Percentiles rank a stretch among this genome's conserved stretches.
phyloP scores from a whole-genome alignment of 176 grass and related monocot genomes.

The Elaeis guineensis region DNA sequence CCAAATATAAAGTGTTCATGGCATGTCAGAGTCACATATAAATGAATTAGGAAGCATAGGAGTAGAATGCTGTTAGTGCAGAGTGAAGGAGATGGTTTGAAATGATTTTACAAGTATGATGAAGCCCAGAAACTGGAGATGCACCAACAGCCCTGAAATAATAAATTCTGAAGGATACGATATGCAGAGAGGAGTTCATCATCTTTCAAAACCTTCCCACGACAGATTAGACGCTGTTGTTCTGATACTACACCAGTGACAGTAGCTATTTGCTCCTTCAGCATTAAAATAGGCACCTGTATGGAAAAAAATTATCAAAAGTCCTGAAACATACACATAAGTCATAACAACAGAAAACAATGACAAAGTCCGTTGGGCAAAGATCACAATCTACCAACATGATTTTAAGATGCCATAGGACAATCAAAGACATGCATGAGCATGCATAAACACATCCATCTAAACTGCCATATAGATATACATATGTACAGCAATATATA shows the following conservation, averaged over 20 bases:
- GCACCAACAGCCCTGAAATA: too few relatives aligned
- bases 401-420: background rate
- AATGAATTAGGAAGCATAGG: too few relatives aligned
- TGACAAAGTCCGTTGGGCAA: background rate
- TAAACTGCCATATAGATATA: too few relatives aligned
- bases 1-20: too few relatives aligned
- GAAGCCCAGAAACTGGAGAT: too few relatives aligned
- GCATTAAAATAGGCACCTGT: slow-evolving; percentile 84
- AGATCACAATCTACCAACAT: slow-evolving; percentile 10
- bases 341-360: slow-evolving; percentile 6
- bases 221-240: slow-evolving; percentile 92
- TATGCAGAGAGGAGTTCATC: slow-evolving; percentile 92
- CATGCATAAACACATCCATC: too few relatives aligned
- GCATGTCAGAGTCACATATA: too few relatives aligned
- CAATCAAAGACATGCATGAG: too few relatives aligned
- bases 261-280: slow-evolving; percentile 93
- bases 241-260: slow-evolving; percentile 82
- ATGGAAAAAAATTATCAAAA: slow-evolving; percentile 15
- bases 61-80: too few relatives aligned
- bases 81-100: too few relatives aligned
- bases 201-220: slow-evolving; percentile 89
- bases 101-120: too few relatives aligned
- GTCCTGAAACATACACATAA: slow-evolving; percentile 5
- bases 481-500: too few relatives aligned
- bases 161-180: slow-evolving; percentile 51